Conservation (phyloP, 768 basidiomycete genomes). For the Collybia sp. region DNA sequence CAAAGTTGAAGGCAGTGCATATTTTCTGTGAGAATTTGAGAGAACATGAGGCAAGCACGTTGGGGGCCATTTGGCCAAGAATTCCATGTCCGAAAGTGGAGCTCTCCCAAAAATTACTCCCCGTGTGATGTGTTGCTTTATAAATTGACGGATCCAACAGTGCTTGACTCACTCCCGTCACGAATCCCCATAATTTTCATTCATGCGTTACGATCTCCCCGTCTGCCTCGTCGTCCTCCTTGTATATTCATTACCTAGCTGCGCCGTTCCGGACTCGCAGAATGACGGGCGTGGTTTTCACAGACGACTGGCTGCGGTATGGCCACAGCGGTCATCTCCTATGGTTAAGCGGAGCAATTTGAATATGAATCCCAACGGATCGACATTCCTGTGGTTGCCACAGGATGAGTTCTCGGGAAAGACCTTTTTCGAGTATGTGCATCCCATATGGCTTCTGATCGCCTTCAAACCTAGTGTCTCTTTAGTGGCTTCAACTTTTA, state of each 20-base stretch:
- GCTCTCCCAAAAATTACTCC: no score
- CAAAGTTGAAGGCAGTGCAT: neutral
- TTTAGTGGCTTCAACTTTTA: slow-evolving; percentile 57
- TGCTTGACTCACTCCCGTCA: neutral
- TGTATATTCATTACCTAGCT: slow-evolving; percentile 1
- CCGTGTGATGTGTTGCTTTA: no score
- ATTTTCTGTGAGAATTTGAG: neutral
- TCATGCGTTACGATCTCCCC: slow-evolving; percentile 3
- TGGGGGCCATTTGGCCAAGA: no score
- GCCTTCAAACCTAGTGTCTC: slow-evolving; percentile 4
- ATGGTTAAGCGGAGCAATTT: slow-evolving; percentile 20
- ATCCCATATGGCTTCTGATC: neutral
- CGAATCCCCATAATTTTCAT: neutral
- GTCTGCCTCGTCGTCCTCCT: slow-evolving; percentile 4
- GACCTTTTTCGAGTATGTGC: slow-evolving; percentile 65
- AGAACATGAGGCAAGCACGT: no score
- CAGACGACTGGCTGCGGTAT: neutral
- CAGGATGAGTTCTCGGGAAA: slow-evolving; percentile 63
- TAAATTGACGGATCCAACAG: no score
- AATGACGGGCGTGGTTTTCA: neutral
- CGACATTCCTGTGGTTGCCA: slow-evolving; percentile 59
- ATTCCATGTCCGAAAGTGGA: no score
- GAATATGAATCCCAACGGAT: slow-evolving; percentile 39
- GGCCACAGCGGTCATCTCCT: neutral
- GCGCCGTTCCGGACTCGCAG: neutral